These are phyloP conservation scores for Clavispora asparagi DNA, from an alignment of 805 yeast genomes.

Conservation along the genomic window DNA sequence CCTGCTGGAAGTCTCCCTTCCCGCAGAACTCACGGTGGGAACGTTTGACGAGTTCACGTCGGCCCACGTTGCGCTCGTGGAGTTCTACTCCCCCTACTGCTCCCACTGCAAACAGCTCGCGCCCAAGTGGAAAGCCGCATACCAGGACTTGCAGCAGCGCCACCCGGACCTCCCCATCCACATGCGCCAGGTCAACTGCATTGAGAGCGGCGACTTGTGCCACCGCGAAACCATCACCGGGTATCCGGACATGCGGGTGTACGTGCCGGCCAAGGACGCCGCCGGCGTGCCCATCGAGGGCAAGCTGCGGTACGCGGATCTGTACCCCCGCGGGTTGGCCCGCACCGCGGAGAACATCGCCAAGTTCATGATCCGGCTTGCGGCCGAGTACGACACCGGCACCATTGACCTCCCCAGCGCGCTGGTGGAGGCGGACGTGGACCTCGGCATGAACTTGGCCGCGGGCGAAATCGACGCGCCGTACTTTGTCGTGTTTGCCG, in stretches of 20 bases:
- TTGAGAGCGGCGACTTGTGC: constrained; percentile 84
- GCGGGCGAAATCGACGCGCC: constrained; percentile 49
- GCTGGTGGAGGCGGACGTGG: constrained; percentile 35
- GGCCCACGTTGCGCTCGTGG: constrained; percentile 66
- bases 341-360: constrained; percentile 47
- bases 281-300: constrained; percentile 21
- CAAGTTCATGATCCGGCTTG: constrained; percentile 51
- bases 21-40: constrained; percentile 45
- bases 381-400: constrained; percentile 40
- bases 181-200: constrained; percentile 80
- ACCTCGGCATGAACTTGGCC: constrained; percentile 42
- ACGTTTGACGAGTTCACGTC: constrained; percentile 47
- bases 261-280: constrained; percentile 47
- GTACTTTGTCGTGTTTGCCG: constrained; percentile 61
- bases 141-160: constrained; percentile 38
- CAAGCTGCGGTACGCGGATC: constrained; percentile 26
- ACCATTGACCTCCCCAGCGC: constrained; percentile 35
- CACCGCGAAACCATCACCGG: constrained; percentile 51
- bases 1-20: constrained; percentile 25
- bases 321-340: constrained; percentile 44
- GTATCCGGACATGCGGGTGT: constrained; percentile 73
- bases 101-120: constrained; percentile 73
- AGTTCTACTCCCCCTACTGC: constrained; percentile 89
- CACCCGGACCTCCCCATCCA: constrained; percentile 32
- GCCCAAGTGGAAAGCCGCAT: constrained; percentile 78